A percentile compares a stretch with the other conserved stretches of the same genome.
phyloP scores from a whole-genome alignment of 2,329 filamentous ascomycete genomes.

The Penicillium sp. region DNA sequence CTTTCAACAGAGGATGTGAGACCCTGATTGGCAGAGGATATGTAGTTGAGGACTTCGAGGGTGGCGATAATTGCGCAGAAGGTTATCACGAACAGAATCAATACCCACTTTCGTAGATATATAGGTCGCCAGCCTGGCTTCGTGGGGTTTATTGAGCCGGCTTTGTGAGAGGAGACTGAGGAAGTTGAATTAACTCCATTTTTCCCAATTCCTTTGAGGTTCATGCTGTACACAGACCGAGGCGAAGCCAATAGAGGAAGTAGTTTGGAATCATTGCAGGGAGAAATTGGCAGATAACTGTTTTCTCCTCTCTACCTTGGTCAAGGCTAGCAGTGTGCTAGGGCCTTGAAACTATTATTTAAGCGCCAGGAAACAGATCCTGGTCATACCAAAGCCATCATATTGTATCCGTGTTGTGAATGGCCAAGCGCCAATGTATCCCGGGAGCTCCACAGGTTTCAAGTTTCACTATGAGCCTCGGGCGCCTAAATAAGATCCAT shows the following conservation, averaged over 20 bases:
- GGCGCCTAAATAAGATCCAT: not conserved
- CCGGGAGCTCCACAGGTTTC: not conserved
- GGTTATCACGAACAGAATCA: conserved; percentile 1
- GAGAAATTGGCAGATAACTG: not conserved
- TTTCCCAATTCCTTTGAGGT: not conserved
- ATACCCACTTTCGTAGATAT: conserved; percentile 8
- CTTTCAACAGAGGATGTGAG: conserved; percentile 5
- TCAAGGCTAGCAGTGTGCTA: not conserved
- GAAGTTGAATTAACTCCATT: not conserved
- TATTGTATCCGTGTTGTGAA: not conserved
- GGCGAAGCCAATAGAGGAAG: not conserved
- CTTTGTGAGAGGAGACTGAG: not conserved
- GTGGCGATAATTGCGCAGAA: conserved; percentile 4
- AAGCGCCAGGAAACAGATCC: not conserved
- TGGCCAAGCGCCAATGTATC: not conserved
- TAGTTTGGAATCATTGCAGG: not conserved
- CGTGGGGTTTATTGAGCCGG: not conserved
- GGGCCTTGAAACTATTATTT: not conserved
- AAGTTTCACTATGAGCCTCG: not conserved
- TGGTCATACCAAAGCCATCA: not conserved
- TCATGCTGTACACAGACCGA: not conserved
- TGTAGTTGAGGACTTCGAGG: conserved; percentile 5
- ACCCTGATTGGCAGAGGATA: conserved; percentile 4
- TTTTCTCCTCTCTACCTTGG: not conserved
- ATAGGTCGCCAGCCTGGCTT: conserved; percentile 5